Conservation (phyloP, 78 protist genomes). For the Cavenderia fasciculata region DNA sequence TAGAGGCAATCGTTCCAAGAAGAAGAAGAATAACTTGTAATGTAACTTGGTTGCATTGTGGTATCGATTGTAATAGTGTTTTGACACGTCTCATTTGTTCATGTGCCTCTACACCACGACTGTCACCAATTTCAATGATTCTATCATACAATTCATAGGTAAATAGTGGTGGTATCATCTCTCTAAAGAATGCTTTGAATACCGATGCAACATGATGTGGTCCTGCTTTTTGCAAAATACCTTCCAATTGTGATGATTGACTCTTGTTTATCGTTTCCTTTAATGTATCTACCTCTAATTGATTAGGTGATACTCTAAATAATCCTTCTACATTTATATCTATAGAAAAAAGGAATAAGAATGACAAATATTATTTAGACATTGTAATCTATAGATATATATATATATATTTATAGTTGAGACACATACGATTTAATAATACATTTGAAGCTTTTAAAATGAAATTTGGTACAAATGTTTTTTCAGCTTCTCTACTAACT, state of each 20-base stretch:
- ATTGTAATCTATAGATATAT: not conserved
- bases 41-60: constrained; percentile 30
- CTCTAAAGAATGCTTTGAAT: constrained; percentile 46
- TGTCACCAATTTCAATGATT: constrained; percentile 22
- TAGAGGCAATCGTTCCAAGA: not conserved
- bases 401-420: not conserved
- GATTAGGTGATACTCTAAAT: constrained; percentile 75
- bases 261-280: constrained; percentile 44
- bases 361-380: not conserved
- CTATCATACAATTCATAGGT: constrained; percentile 54
- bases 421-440: not conserved
- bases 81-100: not conserved
- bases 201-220: constrained; percentile 59
- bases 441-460: constrained; percentile 29
- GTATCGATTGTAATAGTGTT: constrained; percentile 5
- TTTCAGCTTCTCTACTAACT: constrained; percentile 23
- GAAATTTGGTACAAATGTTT: constrained; percentile 32
- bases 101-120: not conserved
- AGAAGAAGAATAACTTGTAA: constrained; percentile 22
- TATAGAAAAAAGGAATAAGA: not conserved
- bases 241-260: not conserved
- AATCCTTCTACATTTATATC: constrained; percentile 39
- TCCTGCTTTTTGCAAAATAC: not conserved
- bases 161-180: constrained; percentile 22
- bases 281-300: constrained; percentile 47